Evolutionary conservation across 768 basidiomycete genomes (phyloP), one percentile per base, ranked within the genome.

Genomic region (Mycena kentingensis): DNA sequence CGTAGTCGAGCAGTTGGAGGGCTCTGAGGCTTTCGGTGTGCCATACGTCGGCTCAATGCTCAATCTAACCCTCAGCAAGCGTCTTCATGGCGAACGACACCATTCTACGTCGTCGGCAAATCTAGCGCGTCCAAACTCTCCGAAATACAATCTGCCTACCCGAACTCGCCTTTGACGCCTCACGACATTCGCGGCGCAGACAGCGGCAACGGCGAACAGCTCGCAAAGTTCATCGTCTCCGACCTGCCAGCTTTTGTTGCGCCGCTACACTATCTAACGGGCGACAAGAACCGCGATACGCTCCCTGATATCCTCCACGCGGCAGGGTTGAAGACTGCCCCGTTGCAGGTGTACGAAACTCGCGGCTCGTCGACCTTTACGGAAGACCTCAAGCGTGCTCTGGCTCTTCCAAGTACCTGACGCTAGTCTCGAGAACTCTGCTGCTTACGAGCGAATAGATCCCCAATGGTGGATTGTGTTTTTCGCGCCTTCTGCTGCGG

Each of bases 231-330:
- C 62, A 88, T 93, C 54, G 60, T 87, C 38, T 57, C 65, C 0
- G 72, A 76, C 43, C 19, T 65, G 8, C 38, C 43, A 31, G 50
- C 50, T 49, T 60, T 54, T 5, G 58, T 53, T 16, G 12, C 24
- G 12, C 63, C 54, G 16, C 46, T 94, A 42, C 66, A 94, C 5
- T 93, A 91, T 64, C 77, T 96, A 8, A 90, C 84, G 11, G 92
- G 92, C 19, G 93, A 94, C 77, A 95, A 93, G 74, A 92, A 90
- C 52, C 75, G 82, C 16, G 88, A 91, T 55, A 85, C 81, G 0
- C 67, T 93, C 2, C 70, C 81, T 0, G 70, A 55, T 15, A 74
- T 84, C 8, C 70, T 93, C 31, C 51, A 55, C 0, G 72, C 71
- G 0, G 77, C 70, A 1, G 73, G 73, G 1, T 63, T 89, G 2